A percentile compares a stretch with the other conserved stretches of the same genome.
phyloP scores from a whole-genome alignment of 164 flowering plant genomes.

The Berberis thunbergii region DNA sequence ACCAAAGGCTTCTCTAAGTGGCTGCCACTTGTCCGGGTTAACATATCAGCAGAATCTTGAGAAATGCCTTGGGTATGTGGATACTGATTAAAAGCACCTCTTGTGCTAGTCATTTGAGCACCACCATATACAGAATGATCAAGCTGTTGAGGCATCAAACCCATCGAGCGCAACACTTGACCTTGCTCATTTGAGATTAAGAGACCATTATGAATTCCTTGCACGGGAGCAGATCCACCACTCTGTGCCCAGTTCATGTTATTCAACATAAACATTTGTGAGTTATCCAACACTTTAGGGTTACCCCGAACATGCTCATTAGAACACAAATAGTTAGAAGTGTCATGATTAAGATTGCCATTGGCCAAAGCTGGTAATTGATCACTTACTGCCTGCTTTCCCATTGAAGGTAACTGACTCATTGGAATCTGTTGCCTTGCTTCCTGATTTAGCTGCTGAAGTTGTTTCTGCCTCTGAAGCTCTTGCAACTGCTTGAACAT shows the following conservation, averaged over 20 bases:
- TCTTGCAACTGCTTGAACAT: constrained; percentile 65
- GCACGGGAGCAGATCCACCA: constrained; percentile 29
- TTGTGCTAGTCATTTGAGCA: constrained; percentile 32
- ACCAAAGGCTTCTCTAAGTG: constrained; percentile 29
- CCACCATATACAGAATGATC: constrained; percentile 55
- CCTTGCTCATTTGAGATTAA: constrained; percentile 33
- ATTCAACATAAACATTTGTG: constrained; percentile 34
- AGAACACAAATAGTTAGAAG: constrained; percentile 20
- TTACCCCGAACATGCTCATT: constrained; percentile 18
- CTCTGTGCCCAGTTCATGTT: constrained; percentile 35
- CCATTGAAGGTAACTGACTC: constrained; percentile 27
- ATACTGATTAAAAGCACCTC: constrained; percentile 30
- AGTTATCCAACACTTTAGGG: constrained; percentile 13
- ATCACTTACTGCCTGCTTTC: constrained; percentile 33
- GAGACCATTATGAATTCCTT: constrained; percentile 37
- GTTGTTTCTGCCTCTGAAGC: constrained; percentile 57
- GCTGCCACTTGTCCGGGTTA: constrained; percentile 25
- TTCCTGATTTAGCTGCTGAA: constrained; percentile 42
- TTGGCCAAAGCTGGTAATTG: constrained; percentile 33
- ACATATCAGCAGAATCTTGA: constrained; percentile 25
- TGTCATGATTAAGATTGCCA: constrained; percentile 36
- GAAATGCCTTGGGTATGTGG: constrained; percentile 39
- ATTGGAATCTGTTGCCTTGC: constrained; percentile 34
- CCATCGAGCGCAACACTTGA: constrained; percentile 32
- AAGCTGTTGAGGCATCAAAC: constrained; percentile 37